Evolutionary conservation across 2,329 filamentous ascomycete species (phyloP), one percentile per base, ranked within the genome.

Genomic region (Diaporthe capsici): DNA sequence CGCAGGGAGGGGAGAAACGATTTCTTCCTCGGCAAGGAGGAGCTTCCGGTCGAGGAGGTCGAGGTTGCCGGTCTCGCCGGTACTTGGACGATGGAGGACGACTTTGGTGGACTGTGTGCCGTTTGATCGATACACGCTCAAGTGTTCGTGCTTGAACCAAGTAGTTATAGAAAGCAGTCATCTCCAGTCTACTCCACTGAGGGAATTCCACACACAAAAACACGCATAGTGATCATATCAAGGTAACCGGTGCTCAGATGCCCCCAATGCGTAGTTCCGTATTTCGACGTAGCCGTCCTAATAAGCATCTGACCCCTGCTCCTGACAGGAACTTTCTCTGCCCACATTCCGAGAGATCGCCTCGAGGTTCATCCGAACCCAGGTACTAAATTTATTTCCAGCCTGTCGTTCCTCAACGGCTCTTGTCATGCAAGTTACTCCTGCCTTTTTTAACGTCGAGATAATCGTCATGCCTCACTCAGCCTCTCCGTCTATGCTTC

Each of bases 21-120:
- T 77, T 90, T 92, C 81, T 91, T 92, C 82, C 80, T 90, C 4
- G 89, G 88, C 6, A 91, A 91, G 81, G 81, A 86, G 0, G 86
- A 89, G 65, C 86, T 88, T 1, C 85, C 81, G 49, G 84, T 85
- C 61, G 87, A 87, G 75, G 87, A 87, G 76, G 87, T 89, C 1
- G 86, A 88, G 75, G 84, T 92, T 31, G 86, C 86, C 73, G 96
- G 96, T 0, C 85, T 98, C 71, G 95, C 95, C 8, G 95, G 94
- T 2, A 93, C 92, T 0, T 98, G 96, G 96, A 94, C 92, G n/a
- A 93, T 97, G 81, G 95, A 97, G 80, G 95, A 98, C 75, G 90
- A 91, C 77, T 92, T 92, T 71, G 95, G 91, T 7, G 91, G 91
- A 0, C 89, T 92, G 44, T 92, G 90, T 80, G 85, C 86, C 74